Evolutionary conservation across 1,284 basidiomycete species (phyloP).

Genomic region (Sanghuangporus baumii): DNA sequence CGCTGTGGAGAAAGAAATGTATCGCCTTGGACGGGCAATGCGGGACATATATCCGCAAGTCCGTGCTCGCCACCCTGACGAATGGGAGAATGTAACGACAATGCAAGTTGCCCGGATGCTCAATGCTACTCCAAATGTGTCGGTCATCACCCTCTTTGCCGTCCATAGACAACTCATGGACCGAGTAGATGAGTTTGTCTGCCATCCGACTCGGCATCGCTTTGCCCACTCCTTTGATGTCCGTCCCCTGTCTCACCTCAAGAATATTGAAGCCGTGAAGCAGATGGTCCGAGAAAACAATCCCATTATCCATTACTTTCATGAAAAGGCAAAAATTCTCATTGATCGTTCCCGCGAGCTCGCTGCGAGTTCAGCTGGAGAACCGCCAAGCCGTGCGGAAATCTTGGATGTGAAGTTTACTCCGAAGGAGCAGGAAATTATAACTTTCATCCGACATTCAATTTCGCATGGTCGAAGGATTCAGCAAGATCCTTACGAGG

Average conservation of each 20-base stretch:
- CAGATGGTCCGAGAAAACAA: constrained; percentile 43
- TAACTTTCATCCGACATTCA: constrained; percentile 62
- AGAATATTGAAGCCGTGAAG: constrained; percentile 48
- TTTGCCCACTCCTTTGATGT: constrained; percentile 59
- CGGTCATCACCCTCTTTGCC: constrained; percentile 47
- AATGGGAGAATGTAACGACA: constrained; percentile 49
- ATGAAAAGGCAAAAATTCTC: constrained; percentile 46
- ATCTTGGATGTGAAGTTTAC: constrained; percentile 23
- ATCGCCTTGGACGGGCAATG: constrained; percentile 29
- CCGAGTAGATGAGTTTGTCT: constrained; percentile 57
- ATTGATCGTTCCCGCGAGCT: constrained; percentile 32
- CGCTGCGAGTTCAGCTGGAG: constrained; percentile 24
- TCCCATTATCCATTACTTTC: constrained; percentile 49
- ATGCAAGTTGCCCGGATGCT: constrained; percentile 44
- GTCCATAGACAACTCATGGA: constrained; percentile 74
- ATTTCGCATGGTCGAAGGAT: constrained; percentile 52
- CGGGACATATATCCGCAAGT: constrained; percentile 40
- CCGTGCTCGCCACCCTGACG: constrained; percentile 38
- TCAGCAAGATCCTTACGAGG: constrained; percentile 61
- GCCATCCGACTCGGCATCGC: constrained; percentile 52
- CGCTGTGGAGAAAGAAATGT: constrained; percentile 35
- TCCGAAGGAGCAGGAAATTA: constrained; percentile 53
- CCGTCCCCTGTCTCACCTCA: constrained; percentile 58
- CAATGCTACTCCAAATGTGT: constrained; percentile 26
- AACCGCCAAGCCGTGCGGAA: constrained; percentile 28